phyloP scores from a whole-genome alignment of 768 basidiomycete genomes.

The Phlebiopsis gigantea region DNA sequence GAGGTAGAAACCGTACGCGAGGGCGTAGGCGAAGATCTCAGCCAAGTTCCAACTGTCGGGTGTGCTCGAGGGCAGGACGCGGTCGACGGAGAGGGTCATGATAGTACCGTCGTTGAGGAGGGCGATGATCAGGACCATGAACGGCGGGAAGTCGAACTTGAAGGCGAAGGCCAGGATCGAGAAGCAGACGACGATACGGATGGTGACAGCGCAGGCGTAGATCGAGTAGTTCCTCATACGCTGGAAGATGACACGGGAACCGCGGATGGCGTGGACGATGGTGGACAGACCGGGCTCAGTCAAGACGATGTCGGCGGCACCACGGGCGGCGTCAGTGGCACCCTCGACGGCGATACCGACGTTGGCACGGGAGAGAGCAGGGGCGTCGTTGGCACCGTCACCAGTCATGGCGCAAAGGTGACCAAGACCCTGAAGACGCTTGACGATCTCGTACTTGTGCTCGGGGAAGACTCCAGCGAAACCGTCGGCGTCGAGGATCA shows the following conservation, averaged over 20 bases:
- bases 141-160: conserved; percentile 98
- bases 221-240: conserved; percentile 99
- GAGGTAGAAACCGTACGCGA: conserved; percentile 94
- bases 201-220: conserved; percentile 92
- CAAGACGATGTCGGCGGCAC: conserved; percentile 96
- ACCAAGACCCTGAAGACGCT: conserved; percentile 93
- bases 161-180: conserved; percentile 93
- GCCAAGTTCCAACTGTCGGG: conserved; percentile 95
- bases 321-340: conserved; percentile 88
- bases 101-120: conserved; percentile 97
- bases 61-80: conserved; percentile 87
- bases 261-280: conserved; percentile 97
- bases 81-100: conserved; percentile 84
- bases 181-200: conserved; percentile 98
- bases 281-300: conserved; percentile 99
- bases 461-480: conserved; percentile 99
- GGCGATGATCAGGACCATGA: conserved; percentile 99
- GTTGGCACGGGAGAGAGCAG: conserved; percentile 95
- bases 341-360: conserved; percentile 99
- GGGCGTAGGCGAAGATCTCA: conserved; percentile 93
- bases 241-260: conserved; percentile 98
- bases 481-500: conserved; percentile 99
- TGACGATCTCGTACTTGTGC: conserved; percentile 99
- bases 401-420: conserved; percentile 99
- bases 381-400: conserved; percentile 98